A percentile compares a stretch with the other conserved stretches of the same genome.
Conservation (phyloP, 345 rosid species). For the Eucalyptus pauciflora region DNA sequence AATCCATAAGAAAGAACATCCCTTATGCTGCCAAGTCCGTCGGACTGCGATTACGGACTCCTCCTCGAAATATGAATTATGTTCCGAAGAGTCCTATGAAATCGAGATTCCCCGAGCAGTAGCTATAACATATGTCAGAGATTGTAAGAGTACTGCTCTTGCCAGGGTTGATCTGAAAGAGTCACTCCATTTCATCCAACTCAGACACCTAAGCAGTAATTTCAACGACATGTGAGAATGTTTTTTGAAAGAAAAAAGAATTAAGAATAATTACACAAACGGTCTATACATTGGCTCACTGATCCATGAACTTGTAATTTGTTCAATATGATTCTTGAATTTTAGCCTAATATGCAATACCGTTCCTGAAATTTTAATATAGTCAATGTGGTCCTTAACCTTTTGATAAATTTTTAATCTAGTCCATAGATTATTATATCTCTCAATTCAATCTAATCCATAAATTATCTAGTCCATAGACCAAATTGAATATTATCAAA, state of each 20-base stretch:
- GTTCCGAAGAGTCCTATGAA: background rate
- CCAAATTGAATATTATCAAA: background rate
- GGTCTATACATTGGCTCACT: no score
- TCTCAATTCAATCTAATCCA: background rate
- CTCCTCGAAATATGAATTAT: background rate
- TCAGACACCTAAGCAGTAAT: background rate
- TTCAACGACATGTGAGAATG: background rate
- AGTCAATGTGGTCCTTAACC: background rate
- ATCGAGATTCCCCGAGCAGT: background rate
- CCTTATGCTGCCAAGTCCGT: background rate
- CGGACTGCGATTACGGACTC: background rate
- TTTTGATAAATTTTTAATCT: background rate
- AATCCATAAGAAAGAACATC: background rate
- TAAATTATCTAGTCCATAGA: background rate
- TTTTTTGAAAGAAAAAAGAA: background rate
- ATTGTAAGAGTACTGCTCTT: background rate
- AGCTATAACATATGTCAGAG: background rate
- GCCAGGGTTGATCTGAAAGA: background rate
- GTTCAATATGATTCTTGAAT: background rate
- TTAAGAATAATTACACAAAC: background rate
- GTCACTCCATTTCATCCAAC: background rate
- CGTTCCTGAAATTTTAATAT: background rate
- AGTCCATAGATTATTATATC: background rate
- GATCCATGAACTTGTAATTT: background rate
- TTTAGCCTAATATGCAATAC: accelerated